These are phyloP conservation scores for Megacollybia marginata DNA, from an alignment of 768 basidiomycete genomes.

Conservation along the genomic window DNA sequence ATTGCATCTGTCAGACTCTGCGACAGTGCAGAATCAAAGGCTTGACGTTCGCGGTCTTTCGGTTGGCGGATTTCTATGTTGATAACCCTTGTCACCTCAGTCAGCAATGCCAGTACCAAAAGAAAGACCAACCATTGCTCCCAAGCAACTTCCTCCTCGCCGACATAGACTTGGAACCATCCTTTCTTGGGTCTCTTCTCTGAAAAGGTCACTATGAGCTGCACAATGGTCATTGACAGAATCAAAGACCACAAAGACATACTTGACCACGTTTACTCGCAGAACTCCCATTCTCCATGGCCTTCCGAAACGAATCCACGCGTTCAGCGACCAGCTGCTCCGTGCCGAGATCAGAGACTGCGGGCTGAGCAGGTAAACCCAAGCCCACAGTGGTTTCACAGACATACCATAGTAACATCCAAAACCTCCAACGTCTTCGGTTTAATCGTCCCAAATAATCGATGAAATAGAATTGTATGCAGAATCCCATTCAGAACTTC, in stretches of 20 bases:
- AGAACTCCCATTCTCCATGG: constrained; percentile 45
- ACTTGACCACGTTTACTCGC: constrained; percentile 67
- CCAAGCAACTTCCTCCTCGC: constrained; percentile 82
- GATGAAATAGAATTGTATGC: constrained; percentile 80
- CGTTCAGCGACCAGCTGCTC: constrained; percentile 68
- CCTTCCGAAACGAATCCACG: constrained; percentile 75
- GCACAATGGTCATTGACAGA: background rate
- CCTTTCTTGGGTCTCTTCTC: constrained; percentile 72
- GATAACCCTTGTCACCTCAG: constrained; percentile 46
- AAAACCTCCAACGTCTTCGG: constrained; percentile 73
- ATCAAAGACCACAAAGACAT: constrained; percentile 3
- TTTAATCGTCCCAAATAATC: constrained; percentile 73
- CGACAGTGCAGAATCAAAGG: constrained; percentile 53
- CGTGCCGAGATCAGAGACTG: constrained; percentile 66
- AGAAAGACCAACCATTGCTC: constrained; percentile 60
- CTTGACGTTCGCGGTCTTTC: constrained; percentile 47
- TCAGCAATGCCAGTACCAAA: background rate
- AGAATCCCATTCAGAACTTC: constrained; percentile 28
- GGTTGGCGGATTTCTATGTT: constrained; percentile 76
- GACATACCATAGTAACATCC: constrained; percentile 74
- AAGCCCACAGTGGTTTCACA: background rate
- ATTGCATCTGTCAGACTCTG: constrained; percentile 59
- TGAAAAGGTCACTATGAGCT: constrained; percentile 72
- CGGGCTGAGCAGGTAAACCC: constrained; percentile 63
- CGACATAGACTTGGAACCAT: constrained; percentile 67